Conservation (phyloP, 257 asterid species). For the Primulina eburnea region DNA sequence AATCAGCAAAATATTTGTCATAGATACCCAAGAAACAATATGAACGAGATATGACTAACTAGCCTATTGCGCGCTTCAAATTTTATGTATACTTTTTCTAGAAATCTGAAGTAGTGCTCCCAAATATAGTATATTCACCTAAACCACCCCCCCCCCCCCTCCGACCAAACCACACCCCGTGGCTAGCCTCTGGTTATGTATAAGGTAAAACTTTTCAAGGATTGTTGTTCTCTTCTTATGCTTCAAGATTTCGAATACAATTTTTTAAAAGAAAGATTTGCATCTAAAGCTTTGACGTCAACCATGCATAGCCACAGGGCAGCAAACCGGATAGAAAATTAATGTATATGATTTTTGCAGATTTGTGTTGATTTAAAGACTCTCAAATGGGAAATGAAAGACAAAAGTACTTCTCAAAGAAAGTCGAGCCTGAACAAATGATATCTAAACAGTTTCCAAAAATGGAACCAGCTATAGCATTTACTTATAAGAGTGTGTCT, state of each 20-base stretch:
- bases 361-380: neutral
- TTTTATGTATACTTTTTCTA: neutral
- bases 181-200: neutral
- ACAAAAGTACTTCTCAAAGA: neutral
- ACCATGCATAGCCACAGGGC: neutral
- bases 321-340: too few relatives aligned
- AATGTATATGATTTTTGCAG: neutral
- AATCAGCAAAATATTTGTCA: neutral
- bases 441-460: neutral
- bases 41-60: too few relatives aligned
- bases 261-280: neutral
- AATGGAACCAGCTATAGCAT: constrained; percentile 1
- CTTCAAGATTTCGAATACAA: neutral
- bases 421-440: neutral
- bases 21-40: too few relatives aligned
- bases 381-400: neutral
- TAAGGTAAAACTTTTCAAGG: neutral
- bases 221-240: neutral
- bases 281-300: neutral
- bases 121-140: too few relatives aligned
- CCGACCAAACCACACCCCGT: too few relatives aligned
- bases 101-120: neutral
- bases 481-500: neutral
- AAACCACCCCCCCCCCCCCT: too few relatives aligned
- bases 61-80: neutral